Percentiles rank a stretch among this genome's conserved stretches.
Evolutionary conservation across 495 filamentous ascomycete species (phyloP).

Genomic region (Tuber aestivum): DNA sequence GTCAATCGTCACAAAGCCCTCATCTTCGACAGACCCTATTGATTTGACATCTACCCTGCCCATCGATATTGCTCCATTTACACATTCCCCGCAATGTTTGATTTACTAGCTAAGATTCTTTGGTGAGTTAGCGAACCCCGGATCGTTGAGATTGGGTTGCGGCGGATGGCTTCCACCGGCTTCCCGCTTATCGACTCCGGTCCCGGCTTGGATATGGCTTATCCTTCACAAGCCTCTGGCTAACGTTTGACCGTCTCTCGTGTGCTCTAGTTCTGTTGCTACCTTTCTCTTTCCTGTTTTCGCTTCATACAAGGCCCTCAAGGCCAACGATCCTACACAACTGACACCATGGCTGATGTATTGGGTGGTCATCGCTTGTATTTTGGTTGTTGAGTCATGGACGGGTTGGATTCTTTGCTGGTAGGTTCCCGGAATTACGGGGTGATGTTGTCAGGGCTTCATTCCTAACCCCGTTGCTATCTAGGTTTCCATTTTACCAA

Average conservation of each 20-base stretch:
- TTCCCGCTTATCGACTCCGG: neutral
- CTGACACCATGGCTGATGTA: conserved; percentile 99
- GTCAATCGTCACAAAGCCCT: conserved; percentile 6
- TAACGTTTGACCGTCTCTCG: conserved; percentile 19
- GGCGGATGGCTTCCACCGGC: conserved; percentile 3
- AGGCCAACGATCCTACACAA: conserved; percentile 80
- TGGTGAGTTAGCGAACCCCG: conserved; percentile 54
- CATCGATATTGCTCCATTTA: conserved; percentile 9
- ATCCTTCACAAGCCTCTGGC: conserved; percentile 13
- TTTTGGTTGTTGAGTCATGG: conserved; percentile 79
- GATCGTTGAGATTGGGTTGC: conserved; percentile 10
- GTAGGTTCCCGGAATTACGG: conserved; percentile 45
- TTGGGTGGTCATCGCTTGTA: conserved; percentile 85
- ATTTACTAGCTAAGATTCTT: conserved; percentile 69
- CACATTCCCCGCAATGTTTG: conserved; percentile 58
- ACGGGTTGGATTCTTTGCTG: conserved; percentile 76
- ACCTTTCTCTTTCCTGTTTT: conserved; percentile 95
- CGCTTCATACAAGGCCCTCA: conserved; percentile 96
- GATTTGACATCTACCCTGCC: conserved; percentile 17
- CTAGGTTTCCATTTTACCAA: conserved; percentile 86
- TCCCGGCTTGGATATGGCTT: conserved; percentile 4
- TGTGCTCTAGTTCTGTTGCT: conserved; percentile 61
- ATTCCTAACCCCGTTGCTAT: conserved; percentile 19
- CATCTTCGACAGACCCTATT: conserved; percentile 10
- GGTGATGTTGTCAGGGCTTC: neutral